phyloP scores from a whole-genome alignment of 306 rosid genomes.

The Hippophae gyantsensis region DNA sequence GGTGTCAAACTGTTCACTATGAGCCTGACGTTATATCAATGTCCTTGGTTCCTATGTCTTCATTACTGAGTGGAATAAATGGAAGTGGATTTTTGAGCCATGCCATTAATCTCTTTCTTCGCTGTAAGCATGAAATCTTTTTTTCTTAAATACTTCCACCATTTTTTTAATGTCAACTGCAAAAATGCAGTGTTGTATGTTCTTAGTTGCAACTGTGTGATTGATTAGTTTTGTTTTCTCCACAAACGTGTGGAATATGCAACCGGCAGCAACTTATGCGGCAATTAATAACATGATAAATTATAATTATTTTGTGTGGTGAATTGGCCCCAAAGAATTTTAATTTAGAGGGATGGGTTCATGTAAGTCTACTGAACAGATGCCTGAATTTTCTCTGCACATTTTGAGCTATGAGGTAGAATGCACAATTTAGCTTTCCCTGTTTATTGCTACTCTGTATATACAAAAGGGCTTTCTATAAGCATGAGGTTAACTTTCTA shows the following conservation, averaged over 20 bases:
- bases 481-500: not conserved
- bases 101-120: slow-evolving; percentile 80
- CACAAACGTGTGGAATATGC: no score
- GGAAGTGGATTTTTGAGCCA: slow-evolving; percentile 88
- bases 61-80: slow-evolving; percentile 69
- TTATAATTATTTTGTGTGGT: no score
- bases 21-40: slow-evolving; percentile 75
- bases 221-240: no score
- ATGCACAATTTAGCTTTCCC: no score
- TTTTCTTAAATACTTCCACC: slow-evolving; percentile 1
- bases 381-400: no score
- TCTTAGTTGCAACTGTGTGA: not conserved
- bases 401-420: no score
- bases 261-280: no score
- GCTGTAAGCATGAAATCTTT: slow-evolving; percentile 50
- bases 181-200: not conserved
- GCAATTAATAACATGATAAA: no score
- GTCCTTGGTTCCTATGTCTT: slow-evolving; percentile 76
- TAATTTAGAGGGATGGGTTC: no score
- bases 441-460: not conserved
- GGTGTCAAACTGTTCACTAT: slow-evolving; percentile 68
- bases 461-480: not conserved
- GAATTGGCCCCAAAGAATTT: no score
- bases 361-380: no score
- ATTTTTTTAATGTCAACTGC: not conserved